Percentiles rank a stretch among this genome's conserved stretches.
Evolutionary conservation across 139 green algal genomes (phyloP).

Genomic region (Haematococcus sp.): DNA sequence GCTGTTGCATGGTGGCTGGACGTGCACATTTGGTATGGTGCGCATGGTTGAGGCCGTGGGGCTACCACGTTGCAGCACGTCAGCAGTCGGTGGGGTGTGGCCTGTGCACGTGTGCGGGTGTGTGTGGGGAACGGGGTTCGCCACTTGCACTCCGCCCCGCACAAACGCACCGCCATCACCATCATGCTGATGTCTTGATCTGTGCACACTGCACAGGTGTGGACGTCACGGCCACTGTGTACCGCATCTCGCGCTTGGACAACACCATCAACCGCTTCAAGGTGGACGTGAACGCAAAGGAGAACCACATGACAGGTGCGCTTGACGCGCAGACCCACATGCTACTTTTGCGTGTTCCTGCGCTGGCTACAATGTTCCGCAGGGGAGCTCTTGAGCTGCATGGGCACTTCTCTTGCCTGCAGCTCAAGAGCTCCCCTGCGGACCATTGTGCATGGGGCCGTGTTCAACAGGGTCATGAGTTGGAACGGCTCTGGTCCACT

Average conservation of each 20-base stretch:
- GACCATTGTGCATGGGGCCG: too few species aligned
- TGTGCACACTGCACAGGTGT: not conserved
- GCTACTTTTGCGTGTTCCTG: not conserved
- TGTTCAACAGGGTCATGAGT: too few species aligned
- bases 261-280: conserved; percentile 78
- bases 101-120: too few species aligned
- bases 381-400: not conserved
- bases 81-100: too few species aligned
- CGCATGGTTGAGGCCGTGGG: too few species aligned
- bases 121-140: too few species aligned
- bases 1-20: too few species aligned
- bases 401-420: not conserved
- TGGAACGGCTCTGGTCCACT: too few species aligned
- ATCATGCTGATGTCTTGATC: too few species aligned
- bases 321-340: not conserved
- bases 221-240: conserved; percentile 35
- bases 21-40: too few species aligned
- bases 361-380: not conserved
- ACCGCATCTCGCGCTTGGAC: conserved; percentile 42
- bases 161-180: not conserved
- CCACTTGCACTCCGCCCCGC: too few species aligned
- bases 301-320: conserved; percentile 81
- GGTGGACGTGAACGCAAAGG: conserved; percentile 91
- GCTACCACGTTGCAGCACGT: too few species aligned
- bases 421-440: not conserved